phyloP scores from a whole-genome alignment of 495 filamentous ascomycete genomes.

The Aspergillus wentii region DNA sequence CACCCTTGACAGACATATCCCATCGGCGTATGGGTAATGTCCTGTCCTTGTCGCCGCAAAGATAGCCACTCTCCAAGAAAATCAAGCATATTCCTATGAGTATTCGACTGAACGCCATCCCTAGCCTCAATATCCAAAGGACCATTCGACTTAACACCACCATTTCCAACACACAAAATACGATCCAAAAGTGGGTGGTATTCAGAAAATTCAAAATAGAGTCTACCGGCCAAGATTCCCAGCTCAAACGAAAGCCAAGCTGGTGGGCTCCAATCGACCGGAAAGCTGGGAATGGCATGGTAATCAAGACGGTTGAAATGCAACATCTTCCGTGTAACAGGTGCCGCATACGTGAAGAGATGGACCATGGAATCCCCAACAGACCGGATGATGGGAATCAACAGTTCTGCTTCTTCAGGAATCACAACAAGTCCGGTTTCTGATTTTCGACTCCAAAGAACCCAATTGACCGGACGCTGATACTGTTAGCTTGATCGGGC shows the following conservation, averaged over 20 bases:
- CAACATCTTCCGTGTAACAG: constrained; percentile 48
- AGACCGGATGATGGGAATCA: constrained; percentile 38
- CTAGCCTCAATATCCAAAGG: no score
- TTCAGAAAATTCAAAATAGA: constrained; percentile 48
- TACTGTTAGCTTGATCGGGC: background rate
- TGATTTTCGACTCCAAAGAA: constrained; percentile 31
- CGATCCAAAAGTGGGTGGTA: no score
- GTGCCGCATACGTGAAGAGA: constrained; percentile 43
- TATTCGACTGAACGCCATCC: no score
- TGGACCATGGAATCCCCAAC: background rate
- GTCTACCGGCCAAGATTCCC: constrained; percentile 49
- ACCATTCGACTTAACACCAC: no score
- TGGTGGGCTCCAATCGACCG: constrained; percentile 26
- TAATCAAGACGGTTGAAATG: constrained; percentile 45
- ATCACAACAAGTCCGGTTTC: constrained; percentile 45
- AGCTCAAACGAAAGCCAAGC: constrained; percentile 47
- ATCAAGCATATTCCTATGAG: background rate
- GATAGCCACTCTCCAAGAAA: constrained; percentile 51
- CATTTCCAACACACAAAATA: no score
- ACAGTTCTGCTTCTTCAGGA: constrained; percentile 48
- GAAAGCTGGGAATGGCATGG: constrained; percentile 43
- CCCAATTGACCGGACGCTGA: constrained; percentile 45
- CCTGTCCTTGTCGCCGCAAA: constrained; percentile 44
- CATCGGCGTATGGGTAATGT: constrained; percentile 51
- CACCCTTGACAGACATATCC: constrained; percentile 47